A percentile compares a stretch with the other conserved stretches of the same genome.
phyloP scores from a whole-genome alignment of 768 basidiomycete species.

The Termitomyces sp. region DNA sequence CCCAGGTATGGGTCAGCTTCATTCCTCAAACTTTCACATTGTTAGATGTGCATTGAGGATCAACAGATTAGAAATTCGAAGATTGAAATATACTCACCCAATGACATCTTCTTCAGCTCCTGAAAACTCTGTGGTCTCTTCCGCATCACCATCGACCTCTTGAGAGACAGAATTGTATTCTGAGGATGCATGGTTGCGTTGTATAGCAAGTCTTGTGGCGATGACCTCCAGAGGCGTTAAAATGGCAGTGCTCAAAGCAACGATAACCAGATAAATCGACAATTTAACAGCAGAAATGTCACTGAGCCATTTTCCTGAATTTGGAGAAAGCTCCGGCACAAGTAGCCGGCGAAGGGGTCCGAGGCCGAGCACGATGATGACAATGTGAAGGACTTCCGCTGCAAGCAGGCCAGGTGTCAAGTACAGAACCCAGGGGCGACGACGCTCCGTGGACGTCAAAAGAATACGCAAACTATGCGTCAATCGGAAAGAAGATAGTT shows the following conservation, averaged over 20 bases:
- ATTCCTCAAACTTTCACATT: constrained; percentile 53
- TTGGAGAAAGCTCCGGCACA: constrained; percentile 31
- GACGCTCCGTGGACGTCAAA: constrained; percentile 77
- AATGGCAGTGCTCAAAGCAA: constrained; percentile 48
- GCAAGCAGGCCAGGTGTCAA: constrained; percentile 71
- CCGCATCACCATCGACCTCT: constrained; percentile 62
- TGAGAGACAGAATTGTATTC: constrained; percentile 73
- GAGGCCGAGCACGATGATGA: constrained; percentile 40
- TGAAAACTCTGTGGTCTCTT: constrained; percentile 57
- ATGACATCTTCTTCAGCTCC: constrained; percentile 81
- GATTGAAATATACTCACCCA: constrained; percentile 42
- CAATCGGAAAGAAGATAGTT: constrained; percentile 57
- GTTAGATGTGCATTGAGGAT: neutral
- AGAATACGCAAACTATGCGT: constrained; percentile 60
- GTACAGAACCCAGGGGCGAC: constrained; percentile 76
- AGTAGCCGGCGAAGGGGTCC: constrained; percentile 42
- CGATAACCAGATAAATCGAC: constrained; percentile 50
- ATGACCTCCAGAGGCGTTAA: constrained; percentile 81
- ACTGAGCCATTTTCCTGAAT: constrained; percentile 22
- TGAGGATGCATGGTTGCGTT: constrained; percentile 74
- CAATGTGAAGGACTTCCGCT: constrained; percentile 45
- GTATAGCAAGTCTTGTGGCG: constrained; percentile 71
- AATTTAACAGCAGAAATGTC: constrained; percentile 48
- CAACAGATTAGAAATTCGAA: neutral
- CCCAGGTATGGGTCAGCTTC: constrained; percentile 80